These are phyloP conservation scores for Citrus trifoliata DNA, from an alignment of 345 rosid genomes.

Conservation along the genomic window DNA sequence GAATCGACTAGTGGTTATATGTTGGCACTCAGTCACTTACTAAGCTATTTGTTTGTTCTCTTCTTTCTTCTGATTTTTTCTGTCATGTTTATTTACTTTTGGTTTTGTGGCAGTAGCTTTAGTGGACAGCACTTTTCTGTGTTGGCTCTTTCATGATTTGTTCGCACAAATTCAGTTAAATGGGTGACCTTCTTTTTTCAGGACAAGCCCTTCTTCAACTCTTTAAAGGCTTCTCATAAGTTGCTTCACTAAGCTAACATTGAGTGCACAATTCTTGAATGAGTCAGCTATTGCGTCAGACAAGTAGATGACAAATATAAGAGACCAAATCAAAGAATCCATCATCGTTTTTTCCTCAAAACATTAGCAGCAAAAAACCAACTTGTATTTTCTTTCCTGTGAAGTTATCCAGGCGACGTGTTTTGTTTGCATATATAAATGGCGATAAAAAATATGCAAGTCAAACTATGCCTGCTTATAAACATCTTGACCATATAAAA, in stretches of 20 bases:
- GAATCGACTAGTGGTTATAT: slow-evolving; percentile 7
- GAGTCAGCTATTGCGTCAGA: background rate
- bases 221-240: background rate
- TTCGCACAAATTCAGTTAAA: background rate
- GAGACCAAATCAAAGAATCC: slow-evolving; percentile 9
- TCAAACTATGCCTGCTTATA: background rate
- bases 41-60: background rate
- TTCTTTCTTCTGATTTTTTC: background rate
- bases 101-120: background rate
- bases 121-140: slow-evolving; percentile 13
- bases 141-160: background rate
- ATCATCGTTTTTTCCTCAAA: slow-evolving; percentile 2
- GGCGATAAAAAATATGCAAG: background rate
- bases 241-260: background rate
- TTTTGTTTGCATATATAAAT: background rate
- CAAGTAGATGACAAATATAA: background rate
- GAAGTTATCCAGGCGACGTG: background rate
- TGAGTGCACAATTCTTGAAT: background rate
- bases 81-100: background rate
- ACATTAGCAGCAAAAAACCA: background rate
- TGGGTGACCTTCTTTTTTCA: background rate
- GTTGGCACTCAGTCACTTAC: background rate
- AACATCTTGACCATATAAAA: background rate
- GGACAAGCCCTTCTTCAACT: background rate
- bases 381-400: background rate